Evolutionary conservation across 192 early-diverging fungal genomes (phyloP), one percentile per base, ranked within the genome.

Genomic region (Entrophospora sp.): DNA sequence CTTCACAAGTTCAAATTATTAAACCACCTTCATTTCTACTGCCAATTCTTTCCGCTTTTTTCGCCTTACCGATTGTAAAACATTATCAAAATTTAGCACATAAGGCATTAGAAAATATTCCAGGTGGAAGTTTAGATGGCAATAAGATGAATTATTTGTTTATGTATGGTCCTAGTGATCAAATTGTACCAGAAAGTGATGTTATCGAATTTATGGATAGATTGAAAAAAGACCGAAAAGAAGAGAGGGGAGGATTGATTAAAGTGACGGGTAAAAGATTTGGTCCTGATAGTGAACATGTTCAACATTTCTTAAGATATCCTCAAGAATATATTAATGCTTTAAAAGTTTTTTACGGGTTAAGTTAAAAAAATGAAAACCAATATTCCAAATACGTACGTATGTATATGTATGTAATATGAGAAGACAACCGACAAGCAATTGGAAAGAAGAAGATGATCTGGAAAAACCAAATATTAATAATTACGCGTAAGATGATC

Each of bases 291-390:
- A 62, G 61, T 46, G 43, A 46, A 16, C 61, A 62, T 48, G 61
- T 62, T 20, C 61, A 62, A 62, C 61, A 62, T 62, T 62, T 45
- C 28, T 7, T 62, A 9, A 62, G 25, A 48, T 43, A 62, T 46
- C 61, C 61, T 10, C 16, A 46, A 10, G 61, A 62, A 62, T 62
- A 62, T 46, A 45, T 36, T 10, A 46, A 34, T 45, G n/a, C 40
- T 34, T 31, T 62, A 46, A 35, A 56, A 56, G 32, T 32, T 20
- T 56, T 56, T 56, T 56, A 56, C n/a, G n/a, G n/a, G n/a, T n/a
- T n/a, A n/a, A n/a, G n/a, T n/a, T n/a, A n/a, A n/a, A n/a, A n/a
- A n/a, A n/a, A n/a, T n/a, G n/a, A n/a, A n/a, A n/a, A n/a, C n/a
- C n/a, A n/a, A n/a, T n/a, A n/a, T n/a, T n/a, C n/a, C n/a, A n/a